Base-by-base conservation (phyloP, 2,329 filamentous ascomycete genomes). In the Byssoonygena ceratinophila region DNA sequence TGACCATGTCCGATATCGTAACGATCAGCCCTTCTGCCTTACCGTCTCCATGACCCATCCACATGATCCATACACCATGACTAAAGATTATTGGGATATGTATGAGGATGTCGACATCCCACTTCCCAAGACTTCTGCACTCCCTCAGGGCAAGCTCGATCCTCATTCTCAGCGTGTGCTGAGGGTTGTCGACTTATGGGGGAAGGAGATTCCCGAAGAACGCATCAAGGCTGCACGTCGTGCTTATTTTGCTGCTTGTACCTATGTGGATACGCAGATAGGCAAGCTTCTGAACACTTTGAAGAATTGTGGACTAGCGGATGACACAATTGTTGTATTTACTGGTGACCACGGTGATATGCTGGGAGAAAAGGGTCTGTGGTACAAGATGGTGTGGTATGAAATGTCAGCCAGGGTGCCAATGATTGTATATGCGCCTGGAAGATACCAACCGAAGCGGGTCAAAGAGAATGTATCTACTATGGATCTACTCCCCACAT, bases 331-430 rank as follows among this genome's bases (percentile, higher is more conserved):
- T 61, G 76, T 96, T 61, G 82, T 96, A 59, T 96, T 96, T 71
- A 90, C 85, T 54, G 89, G 90, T 41, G 90, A 96, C 66, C 90
- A 96, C 64, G 90, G 90, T 52, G 90, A 96, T 69, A 96, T 96
- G 90, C 79, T 96, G 6, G 90, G 90, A 54, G 90, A 96, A 74
- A 83, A 88, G 50, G 85, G 86, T 4, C 74, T 96, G 44, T 96
- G 90, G 90, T 80, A 95, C 76, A 96, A 96, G 77, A 96, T 96
- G 90, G 88, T 82, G 64, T 96, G 92, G 78, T 95, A 89, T 63
- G 90, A 96, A 76, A 84, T 84, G 37, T 94, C 88, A 11, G 87
- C 88, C 43, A 84, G 90, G 25, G 90, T 96, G 20, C 90, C 90
- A 1, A 82, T 96, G 65, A 76, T 96, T 58, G 78, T 95, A 66